Base-by-base conservation (phyloP, 192 early-diverging fungal genomes). In the Coemansia sp. region DNA sequence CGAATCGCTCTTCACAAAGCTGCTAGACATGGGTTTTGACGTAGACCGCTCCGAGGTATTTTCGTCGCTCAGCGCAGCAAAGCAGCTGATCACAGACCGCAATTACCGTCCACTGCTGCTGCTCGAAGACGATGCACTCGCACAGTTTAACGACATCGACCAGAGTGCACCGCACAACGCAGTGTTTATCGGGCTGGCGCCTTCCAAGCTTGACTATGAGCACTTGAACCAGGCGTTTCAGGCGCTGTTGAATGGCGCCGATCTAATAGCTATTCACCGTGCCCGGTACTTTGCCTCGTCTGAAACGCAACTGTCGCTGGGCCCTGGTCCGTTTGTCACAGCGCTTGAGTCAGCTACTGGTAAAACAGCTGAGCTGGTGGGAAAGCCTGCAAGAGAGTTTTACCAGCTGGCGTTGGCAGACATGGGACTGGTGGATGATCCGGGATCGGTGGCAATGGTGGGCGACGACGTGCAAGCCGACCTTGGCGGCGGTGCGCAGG, bases 291-390 rank as follows among this genome's bases (percentile, higher is more conserved):
- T 87, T 69, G 89, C 89, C 19, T 57, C 80, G 64, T 44, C 73
- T 0, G 80, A 86, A 34, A 53, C 17, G 42, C 78, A 81, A 10
- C 71, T 96, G 37, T 83, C 86, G 12, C 64, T 96, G 48, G 94
- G 94, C 1, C 94, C 93, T 5, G 94, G 94, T n/a, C 88, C 90
- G 10, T 96, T 95, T 83, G 89, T 94, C 1, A 81, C 86, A 53
- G 91, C 90, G 8, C 73, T 96, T 21, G 94, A 96, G 64, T 91
- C 87, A 58, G 87, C 91, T 0, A 83, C 90, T 2, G 90, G 83
- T 12, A 72, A 73, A 5, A 74, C 83, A 31, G 85, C 91, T 1
- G 79, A 64, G 63, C 75, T 93, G 42, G 89, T 96, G 2, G 94
- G 94, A 5, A 96, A 96, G 66, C 94, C 94, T 0, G 74, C 78